Evolutionary conservation across 2,329 filamentous ascomycete genomes (phyloP), one percentile per base, ranked within the genome.

Genomic region (Madurella fahalii): DNA sequence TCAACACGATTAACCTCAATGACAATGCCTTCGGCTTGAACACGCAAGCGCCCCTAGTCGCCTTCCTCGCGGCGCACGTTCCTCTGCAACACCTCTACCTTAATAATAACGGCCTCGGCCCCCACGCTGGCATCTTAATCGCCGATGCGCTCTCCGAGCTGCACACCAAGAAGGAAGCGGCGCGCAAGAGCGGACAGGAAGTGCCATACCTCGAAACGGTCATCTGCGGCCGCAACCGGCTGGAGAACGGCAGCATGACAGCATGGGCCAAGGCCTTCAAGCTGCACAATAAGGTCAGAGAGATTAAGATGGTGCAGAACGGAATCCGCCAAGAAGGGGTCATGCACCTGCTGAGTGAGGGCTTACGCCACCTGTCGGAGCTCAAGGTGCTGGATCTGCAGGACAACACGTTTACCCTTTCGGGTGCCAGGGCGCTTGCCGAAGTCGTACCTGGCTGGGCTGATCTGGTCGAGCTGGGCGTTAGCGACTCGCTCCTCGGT

Each of bases 21-120:
- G 94, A 99, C 74, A 99, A 99, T 73, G 94, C 94, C 44, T 99
- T 99, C 67, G 94, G 94, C 53, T 84, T 96, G 58, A 96, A 96
- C 74, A 96, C 90, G 15, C 89, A 95, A 71, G 91, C 90, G 37
- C 94, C 93, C 9, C 83, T 99, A 47, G 89, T 96, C 63, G 89
- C 89, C 57, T 99, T 99, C 76, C 84, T 99, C 58, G 86, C 89
- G 52, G 81, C 86, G 55, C 93, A 97, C 74, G 84, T 89, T 2
- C 93, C 94, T 2, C 85, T 99, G 41, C 91, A 92, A 72, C 92
- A 96, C 72, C 83, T 99, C 30, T 90, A 95, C 73, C 84, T 99
- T 55, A 97, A 97, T 80, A 99, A 99, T 80, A 99, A 99, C 72
- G 94, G 94, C 30, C 83, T 99, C 39, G 94, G 94, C 12, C 94